These are phyloP conservation scores for Dacryopinax spathularia DNA, from an alignment of 768 basidiomycete genomes.

Conservation along the genomic window DNA sequence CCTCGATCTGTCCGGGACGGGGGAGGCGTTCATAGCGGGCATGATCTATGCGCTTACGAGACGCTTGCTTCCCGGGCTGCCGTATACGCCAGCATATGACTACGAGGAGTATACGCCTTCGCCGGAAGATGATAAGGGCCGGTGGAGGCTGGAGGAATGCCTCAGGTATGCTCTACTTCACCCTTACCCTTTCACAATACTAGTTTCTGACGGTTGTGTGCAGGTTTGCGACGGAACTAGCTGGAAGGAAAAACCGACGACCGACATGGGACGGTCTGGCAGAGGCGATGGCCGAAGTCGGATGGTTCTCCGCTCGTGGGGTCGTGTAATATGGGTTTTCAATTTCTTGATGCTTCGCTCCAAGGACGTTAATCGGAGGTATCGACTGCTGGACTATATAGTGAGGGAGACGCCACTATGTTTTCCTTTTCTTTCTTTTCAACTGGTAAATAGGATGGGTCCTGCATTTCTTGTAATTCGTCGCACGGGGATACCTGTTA, in stretches of 20 bases:
- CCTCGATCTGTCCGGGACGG: constrained; percentile 13
- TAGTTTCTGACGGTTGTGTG: neutral
- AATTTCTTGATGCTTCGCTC: neutral
- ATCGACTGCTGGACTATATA: too few relatives aligned
- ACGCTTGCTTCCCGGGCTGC: constrained; percentile 48
- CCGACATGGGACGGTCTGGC: constrained; percentile 53
- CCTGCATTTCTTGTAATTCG: too few relatives aligned
- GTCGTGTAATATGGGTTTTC: neutral
- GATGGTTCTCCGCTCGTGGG: constrained; percentile 40
- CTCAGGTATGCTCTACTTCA: constrained; percentile 36
- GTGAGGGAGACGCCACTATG: too few relatives aligned
- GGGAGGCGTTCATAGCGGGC: constrained; percentile 66
- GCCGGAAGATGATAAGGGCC: constrained; percentile 25
- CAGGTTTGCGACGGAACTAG: constrained; percentile 73
- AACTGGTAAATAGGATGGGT: too few relatives aligned
- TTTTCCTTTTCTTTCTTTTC: too few relatives aligned
- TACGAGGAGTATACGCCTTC: constrained; percentile 8
- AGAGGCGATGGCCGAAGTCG: constrained; percentile 56
- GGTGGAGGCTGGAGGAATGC: constrained; percentile 74
- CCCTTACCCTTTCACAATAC: neutral
- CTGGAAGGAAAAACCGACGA: constrained; percentile 56
- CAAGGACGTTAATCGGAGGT: too few relatives aligned
- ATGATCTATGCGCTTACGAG: constrained; percentile 75
- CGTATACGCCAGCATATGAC: constrained; percentile 46
- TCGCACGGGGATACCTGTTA: too few relatives aligned